Base-by-base conservation (phyloP, 352 stramenopile genomes). In the Pythium utonaiense region DNA sequence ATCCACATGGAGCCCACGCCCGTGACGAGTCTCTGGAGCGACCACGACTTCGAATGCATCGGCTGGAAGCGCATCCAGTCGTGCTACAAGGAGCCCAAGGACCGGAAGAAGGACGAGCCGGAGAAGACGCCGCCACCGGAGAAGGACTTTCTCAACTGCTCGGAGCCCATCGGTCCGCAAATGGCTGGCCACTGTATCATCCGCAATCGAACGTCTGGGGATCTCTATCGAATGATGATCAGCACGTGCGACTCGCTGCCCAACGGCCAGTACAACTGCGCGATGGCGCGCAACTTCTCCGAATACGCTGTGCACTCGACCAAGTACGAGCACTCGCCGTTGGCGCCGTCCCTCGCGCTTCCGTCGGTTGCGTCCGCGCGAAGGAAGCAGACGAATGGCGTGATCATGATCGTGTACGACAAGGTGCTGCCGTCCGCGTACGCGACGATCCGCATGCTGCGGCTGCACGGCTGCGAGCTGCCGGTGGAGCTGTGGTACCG, bases 381-480 rank as follows among this genome's bases (percentile, higher is more conserved):
- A 49, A 71, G 73, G 6, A 74, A 83, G 45, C 81, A 75, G 4
- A 79, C 72, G 27, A 89, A 91, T 48, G 85, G 83, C 16, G 77
- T 95, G 38, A 59, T 92, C 36, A 93, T 95, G 81, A 87, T 92
- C 57, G 77, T 95, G 45, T 93, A 93, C 70, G 81, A 93, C 52
- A 83, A 86, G 47, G 80, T 93, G 27, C 59, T 95, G 17, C 79
- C 81, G 34, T 86, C 73, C 0, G 81, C 81, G 55, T 95, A 89
- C 62, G 86, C 84, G 41, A 89, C 77, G 4, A 93, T 93, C 69
- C 66, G 80, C 22, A 75, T 91, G 70, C 66, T 95, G 24, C 80
- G 86, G n/a, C 62, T 86, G 8, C 80, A 89, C 49, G 84, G 84
- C 30, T 94, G 83, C 24, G 68, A 84, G 34, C 58, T 96, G 9